Evolutionary conservation across 495 filamentous ascomycete species (phyloP), one percentile per base, ranked within the genome.

Genomic region (Amorphotheca resinae): DNA sequence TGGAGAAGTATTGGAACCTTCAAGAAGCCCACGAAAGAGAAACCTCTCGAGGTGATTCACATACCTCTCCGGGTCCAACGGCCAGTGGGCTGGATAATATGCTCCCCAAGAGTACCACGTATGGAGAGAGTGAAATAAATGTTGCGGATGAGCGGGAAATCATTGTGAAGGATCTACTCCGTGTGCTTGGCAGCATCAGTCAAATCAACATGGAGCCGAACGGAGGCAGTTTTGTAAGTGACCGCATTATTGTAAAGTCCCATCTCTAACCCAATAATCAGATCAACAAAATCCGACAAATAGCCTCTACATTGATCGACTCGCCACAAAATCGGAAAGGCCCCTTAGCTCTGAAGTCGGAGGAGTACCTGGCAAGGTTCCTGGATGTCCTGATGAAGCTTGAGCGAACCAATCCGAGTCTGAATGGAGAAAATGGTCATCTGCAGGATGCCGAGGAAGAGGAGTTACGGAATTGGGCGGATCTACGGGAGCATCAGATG

Each of bases 121-220:
- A 68, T 25, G 64, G 68, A 9, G 58, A 56, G 43, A 63, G 71
- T 18, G 70, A 72, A 30, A 58, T 59, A 4, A 64, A 66, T 41
- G 80, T 91, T 74, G 59, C 66, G 0, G 59, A 67, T 36, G 85
- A 93, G 62, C 72, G 81, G 2, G 82, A 85, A 47, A 61, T 73
- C 0, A 79, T 91, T 9, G 74, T 87, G n/a, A 77, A 81, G 35
- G 76, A 82, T 55, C 69, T 93, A 0, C 67, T 88, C 3, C 60
- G 72, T 0, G 73, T 88, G 6, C 59, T 93, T 8, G 65, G 65
- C 11, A 80, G 73, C 22, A 79, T 93, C 52, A 77, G 75, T 41
- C 77, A 84, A 62, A 70, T 82, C 35, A 83, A 84, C 57, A 80
- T 88, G 68, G 84, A 91, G 57, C 81, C 86, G 1, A 88, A 87